Conservation (phyloP, 306 rosid species). For the Cucumis cinereus region DNA sequence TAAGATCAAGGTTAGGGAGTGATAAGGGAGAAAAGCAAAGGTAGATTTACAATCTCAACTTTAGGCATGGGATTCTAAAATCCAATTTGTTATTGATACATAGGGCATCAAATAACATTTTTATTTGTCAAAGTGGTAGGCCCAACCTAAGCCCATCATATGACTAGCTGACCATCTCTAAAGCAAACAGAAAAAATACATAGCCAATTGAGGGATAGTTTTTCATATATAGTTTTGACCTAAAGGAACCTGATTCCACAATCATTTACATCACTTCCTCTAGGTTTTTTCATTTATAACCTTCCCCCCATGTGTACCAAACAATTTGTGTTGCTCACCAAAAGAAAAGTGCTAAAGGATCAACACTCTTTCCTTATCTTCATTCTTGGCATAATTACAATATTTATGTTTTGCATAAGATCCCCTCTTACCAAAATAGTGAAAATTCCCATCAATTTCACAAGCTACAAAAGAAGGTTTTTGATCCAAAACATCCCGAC, state of each 20-base stretch:
- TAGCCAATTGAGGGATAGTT: not conserved
- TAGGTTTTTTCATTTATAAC: not conserved
- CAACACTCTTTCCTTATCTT: not conserved
- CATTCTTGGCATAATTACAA: not conserved
- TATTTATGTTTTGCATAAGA: not conserved
- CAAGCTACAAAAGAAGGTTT: not conserved
- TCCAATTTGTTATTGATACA: not conserved
- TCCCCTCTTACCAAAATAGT: not conserved
- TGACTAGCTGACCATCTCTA: not conserved
- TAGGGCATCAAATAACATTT: not conserved
- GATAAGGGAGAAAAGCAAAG: not conserved
- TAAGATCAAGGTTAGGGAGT: not conserved
- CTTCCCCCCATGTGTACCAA: constrained; percentile 9
- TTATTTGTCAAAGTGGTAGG: constrained; percentile 6
- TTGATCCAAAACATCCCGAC: not conserved
- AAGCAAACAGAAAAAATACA: not conserved
- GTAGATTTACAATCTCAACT: not conserved
- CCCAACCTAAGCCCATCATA: not conserved
- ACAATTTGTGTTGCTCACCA: not conserved
- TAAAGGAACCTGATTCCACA: constrained; percentile 21
- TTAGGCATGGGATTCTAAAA: constrained; percentile 2
- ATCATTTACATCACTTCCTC: constrained; percentile 10
- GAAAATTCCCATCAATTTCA: not conserved
- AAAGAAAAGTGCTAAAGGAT: not conserved
- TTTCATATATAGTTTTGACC: not conserved